Percentiles rank a stretch among this genome's conserved stretches.
These are phyloP conservation scores for Alternaria angustiovoidea DNA, from an alignment of 2,329 filamentous ascomycete species.

Conservation along the genomic window DNA sequence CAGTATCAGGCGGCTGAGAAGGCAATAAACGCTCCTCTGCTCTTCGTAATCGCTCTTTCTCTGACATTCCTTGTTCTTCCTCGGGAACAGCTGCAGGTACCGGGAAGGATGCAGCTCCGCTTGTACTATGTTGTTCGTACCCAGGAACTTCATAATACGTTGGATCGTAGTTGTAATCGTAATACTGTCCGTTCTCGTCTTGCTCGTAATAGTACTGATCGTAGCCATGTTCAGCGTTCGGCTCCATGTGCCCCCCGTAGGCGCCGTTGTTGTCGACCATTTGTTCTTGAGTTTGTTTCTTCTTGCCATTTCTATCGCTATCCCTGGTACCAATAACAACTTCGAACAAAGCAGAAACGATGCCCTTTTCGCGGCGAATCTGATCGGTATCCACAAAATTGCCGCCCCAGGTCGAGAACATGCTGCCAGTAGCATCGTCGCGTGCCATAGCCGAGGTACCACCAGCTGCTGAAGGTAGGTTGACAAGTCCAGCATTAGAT, in stretches of 20 bases:
- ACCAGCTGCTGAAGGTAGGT: slow-evolving; percentile 51
- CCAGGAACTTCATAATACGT: slow-evolving; percentile 41
- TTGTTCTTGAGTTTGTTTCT: slow-evolving; percentile 41
- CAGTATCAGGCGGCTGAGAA: slow-evolving; percentile 72
- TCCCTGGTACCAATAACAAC: slow-evolving; percentile 87
- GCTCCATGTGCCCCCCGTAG: slow-evolving; percentile 33
- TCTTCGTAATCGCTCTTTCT: slow-evolving; percentile 80
- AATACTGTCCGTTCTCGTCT: slow-evolving; percentile 42
- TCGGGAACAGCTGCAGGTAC: slow-evolving; percentile 63
- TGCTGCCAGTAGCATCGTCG: slow-evolving; percentile 53
- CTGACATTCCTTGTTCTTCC: slow-evolving; percentile 71
- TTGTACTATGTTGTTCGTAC: slow-evolving; percentile 38
- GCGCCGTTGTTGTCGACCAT: slow-evolving; percentile 23
- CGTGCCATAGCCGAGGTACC: slow-evolving; percentile 47
- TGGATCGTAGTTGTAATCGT: slow-evolving; percentile 45
- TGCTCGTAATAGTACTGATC: slow-evolving; percentile 43
- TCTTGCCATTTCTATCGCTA: slow-evolving; percentile 65
- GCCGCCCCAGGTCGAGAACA: slow-evolving; percentile 65
- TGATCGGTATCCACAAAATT: slow-evolving; percentile 88
- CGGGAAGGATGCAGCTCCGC: slow-evolving; percentile 56
- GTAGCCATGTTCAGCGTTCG: slow-evolving; percentile 28
- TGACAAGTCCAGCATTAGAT: slow-evolving; percentile 63
- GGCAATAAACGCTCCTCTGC: slow-evolving; percentile 83
- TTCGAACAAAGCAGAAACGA: slow-evolving; percentile 87
- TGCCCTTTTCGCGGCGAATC: slow-evolving; percentile 86